Evolutionary conservation across 1,139 yeast species (phyloP).

Genomic region (Debaryomyces robertsiae): DNA sequence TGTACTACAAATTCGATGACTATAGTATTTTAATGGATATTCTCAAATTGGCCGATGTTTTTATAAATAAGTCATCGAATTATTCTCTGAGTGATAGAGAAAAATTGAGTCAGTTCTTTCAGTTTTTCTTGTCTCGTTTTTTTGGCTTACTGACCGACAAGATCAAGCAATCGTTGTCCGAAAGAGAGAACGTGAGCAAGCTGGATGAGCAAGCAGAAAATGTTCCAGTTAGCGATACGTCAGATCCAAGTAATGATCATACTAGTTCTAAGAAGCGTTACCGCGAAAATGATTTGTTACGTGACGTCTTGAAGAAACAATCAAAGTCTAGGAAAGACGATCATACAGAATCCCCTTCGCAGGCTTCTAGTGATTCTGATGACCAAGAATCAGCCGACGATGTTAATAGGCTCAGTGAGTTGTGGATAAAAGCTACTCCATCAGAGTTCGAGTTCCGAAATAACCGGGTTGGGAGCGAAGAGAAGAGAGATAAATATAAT

Average conservation of each 20-base stretch:
- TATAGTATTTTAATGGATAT: slow-evolving; percentile 73
- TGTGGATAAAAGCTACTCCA: slow-evolving; percentile 59
- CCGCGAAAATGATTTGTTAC: slow-evolving; percentile 67
- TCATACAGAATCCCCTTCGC: slow-evolving; percentile 34
- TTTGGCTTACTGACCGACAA: slow-evolving; percentile 54
- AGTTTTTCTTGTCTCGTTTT: slow-evolving; percentile 67
- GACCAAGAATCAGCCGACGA: slow-evolving; percentile 42
- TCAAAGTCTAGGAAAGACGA: slow-evolving; percentile 50
- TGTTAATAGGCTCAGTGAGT: slow-evolving; percentile 62
- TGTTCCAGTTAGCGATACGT: slow-evolving; percentile 12
- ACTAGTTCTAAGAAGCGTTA: slow-evolving; percentile 47
- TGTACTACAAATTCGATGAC: slow-evolving; percentile 69
- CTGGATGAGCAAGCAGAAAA: slow-evolving; percentile 16
- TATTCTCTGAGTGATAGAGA: slow-evolving; percentile 85
- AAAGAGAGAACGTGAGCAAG: slow-evolving; percentile 22
- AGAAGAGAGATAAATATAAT: slow-evolving; percentile 58
- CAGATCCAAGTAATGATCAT: slow-evolving; percentile 14
- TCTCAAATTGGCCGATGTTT: slow-evolving; percentile 66
- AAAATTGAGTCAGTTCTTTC: slow-evolving; percentile 70
- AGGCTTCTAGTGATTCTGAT: slow-evolving; percentile 34
- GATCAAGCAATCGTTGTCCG: slow-evolving; percentile 29
- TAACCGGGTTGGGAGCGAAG: slow-evolving; percentile 26
- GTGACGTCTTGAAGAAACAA: slow-evolving; percentile 74
- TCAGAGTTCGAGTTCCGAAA: slow-evolving; percentile 24
- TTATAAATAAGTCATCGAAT: slow-evolving; percentile 66